A percentile compares a stretch with the other conserved stretches of the same genome.
Evolutionary conservation across 2,329 filamentous ascomycete species (phyloP).

Genomic region (Nigrospora oryzae): DNA sequence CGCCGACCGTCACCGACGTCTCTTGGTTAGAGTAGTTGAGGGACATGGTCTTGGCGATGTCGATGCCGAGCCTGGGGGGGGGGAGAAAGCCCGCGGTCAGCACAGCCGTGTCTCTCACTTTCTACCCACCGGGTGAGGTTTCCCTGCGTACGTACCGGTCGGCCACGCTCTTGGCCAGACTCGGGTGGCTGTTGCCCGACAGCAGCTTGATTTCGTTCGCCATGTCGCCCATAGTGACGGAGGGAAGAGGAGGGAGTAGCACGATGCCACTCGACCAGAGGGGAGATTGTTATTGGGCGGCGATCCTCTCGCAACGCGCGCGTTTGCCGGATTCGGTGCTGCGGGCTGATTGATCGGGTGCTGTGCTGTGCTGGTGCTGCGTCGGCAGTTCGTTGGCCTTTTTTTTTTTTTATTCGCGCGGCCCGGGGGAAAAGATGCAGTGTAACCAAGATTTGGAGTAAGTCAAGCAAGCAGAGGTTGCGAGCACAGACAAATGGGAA

Average conservation of each 20-base stretch:
- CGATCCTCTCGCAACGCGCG: no score
- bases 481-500: no score
- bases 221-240: constrained; percentile 17
- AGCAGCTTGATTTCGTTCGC: constrained; percentile 32
- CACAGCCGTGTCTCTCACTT: not conserved
- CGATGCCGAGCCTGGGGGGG: constrained; percentile 57
- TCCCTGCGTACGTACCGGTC: constrained; percentile 20
- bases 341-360: not conserved
- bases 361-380: no score
- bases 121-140: not conserved
- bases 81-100: no score
- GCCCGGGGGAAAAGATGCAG: no score
- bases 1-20: constrained; percentile 86
- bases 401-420: no score
- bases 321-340: not conserved
- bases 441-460: no score
- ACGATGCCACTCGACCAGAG: not conserved
- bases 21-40: constrained; percentile 84
- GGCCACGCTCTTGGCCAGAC: constrained; percentile 25
- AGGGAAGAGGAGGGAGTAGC: not conserved
- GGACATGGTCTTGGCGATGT: constrained; percentile 70
- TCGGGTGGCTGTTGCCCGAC: constrained; percentile 29
- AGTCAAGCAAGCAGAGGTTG: no score
- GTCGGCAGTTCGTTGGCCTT: no score
- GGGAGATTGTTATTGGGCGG: no score